Conservation (phyloP, 2,329 filamentous ascomycete species). For the Epichloe gansuensis region DNA sequence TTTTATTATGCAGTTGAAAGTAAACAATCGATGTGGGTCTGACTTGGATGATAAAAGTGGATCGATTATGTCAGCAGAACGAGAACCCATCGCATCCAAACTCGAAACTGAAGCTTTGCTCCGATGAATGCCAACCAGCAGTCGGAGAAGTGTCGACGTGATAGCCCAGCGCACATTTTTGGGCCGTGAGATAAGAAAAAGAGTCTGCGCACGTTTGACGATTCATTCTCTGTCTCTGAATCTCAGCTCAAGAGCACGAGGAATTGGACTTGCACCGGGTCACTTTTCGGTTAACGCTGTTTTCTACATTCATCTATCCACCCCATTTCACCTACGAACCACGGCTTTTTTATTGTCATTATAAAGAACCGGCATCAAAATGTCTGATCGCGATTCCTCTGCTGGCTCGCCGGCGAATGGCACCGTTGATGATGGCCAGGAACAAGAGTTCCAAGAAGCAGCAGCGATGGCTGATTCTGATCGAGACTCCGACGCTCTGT, state of each 20-base stretch:
- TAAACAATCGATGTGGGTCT: slow-evolving; percentile 20
- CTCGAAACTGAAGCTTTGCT: not conserved
- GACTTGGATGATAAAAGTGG: slow-evolving; percentile 1
- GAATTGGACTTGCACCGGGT: not conserved
- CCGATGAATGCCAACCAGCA: not conserved
- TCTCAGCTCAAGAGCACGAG: not conserved
- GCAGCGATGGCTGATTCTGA: slow-evolving; percentile 33
- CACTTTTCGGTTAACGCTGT: not conserved
- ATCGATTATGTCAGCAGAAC: slow-evolving; percentile 19
- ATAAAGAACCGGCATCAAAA: slow-evolving; percentile 10
- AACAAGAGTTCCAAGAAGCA: slow-evolving; percentile 29
- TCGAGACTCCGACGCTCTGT: slow-evolving; percentile 46
- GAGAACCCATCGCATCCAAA: not conserved
- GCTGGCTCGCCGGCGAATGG: slow-evolving; percentile 24
- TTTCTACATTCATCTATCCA: not conserved
- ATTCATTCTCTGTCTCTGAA: not conserved
- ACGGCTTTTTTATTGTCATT: not conserved
- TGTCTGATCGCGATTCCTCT: slow-evolving; percentile 36
- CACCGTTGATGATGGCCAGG: slow-evolving; percentile 27
- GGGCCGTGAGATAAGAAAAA: not conserved
- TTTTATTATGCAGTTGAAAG: slow-evolving; percentile 11
- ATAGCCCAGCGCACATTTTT: not conserved
- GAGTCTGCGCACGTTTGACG: no score
- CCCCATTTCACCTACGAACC: not conserved
- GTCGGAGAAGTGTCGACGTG: not conserved